These are phyloP conservation scores for Apiospora aurea DNA, from an alignment of 2,329 filamentous ascomycete species.

Conservation along the genomic window DNA sequence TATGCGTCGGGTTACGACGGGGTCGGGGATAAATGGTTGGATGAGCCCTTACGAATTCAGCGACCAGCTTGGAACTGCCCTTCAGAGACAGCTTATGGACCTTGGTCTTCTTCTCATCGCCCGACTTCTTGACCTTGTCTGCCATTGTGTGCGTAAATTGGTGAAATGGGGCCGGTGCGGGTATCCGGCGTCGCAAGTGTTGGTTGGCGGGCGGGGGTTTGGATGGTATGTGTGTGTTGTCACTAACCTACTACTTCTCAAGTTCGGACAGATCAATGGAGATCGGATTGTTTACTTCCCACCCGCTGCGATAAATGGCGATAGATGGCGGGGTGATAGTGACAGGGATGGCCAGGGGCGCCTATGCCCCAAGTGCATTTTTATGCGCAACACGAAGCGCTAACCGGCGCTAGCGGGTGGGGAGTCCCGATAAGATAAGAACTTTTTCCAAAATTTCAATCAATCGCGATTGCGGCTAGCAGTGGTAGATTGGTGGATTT, in stretches of 20 bases:
- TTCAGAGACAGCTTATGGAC: slow-evolving; percentile 93
- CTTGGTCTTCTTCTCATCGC: slow-evolving; percentile 77
- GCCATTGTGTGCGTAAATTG: slow-evolving; percentile 34
- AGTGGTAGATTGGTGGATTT: not conserved
- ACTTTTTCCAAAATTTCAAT: slow-evolving; percentile 24
- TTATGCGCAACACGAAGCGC: not conserved
- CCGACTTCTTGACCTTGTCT: slow-evolving; percentile 30
- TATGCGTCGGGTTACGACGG: not conserved
- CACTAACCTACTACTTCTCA: not conserved
- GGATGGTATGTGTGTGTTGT: slow-evolving; percentile 5
- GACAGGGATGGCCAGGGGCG: slow-evolving; percentile 8
- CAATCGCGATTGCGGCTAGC: slow-evolving; percentile 11
- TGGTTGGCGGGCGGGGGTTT: not conserved
- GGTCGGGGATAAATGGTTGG: not conserved
- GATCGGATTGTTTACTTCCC: slow-evolving; percentile 23
- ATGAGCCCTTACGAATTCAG: slow-evolving; percentile 84
- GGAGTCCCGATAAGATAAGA: slow-evolving; percentile 18
- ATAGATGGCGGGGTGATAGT: slow-evolving; percentile 22
- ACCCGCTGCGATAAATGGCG: not conserved
- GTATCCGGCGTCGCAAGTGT: slow-evolving; percentile 3
- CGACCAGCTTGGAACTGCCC: slow-evolving; percentile 83
- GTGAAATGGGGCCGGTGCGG: slow-evolving; percentile 2
- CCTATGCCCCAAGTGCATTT: not conserved
- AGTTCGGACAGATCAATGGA: not conserved
- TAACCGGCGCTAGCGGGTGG: not conserved